Evolutionary conservation across 1,284 basidiomycete genomes (phyloP).

Genomic region (Caloboletus firmus): DNA sequence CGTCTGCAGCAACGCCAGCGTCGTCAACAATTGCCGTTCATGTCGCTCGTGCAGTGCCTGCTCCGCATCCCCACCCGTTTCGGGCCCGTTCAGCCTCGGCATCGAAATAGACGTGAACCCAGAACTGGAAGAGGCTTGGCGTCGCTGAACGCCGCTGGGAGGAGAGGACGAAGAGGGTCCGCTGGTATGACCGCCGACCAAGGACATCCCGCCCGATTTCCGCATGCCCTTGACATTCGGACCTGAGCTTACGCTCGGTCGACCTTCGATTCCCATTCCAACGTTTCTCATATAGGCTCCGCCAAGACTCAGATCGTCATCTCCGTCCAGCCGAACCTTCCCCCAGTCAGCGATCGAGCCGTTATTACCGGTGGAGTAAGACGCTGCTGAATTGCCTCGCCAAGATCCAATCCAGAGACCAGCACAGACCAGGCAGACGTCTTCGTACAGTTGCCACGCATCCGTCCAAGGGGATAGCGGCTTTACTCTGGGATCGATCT

Average conservation of each 20-base stretch:
- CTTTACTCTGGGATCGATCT: conserved; percentile 37
- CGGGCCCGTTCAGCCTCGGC: conserved; percentile 16
- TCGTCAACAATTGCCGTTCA: conserved; percentile 55
- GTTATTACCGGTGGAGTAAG: conserved; percentile 47
- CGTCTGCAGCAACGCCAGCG: conserved; percentile 66
- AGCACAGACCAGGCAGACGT: conserved; percentile 76
- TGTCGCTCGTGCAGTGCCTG: conserved; percentile 31
- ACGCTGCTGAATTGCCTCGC: conserved; percentile 49
- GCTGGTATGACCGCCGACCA: conserved; percentile 31
- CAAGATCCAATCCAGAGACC: conserved; percentile 72
- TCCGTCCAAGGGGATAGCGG: conserved; percentile 60
- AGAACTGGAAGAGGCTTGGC: conserved; percentile 34
- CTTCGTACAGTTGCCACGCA: conserved; percentile 76
- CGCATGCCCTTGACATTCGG: conserved; percentile 39
- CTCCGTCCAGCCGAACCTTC: conserved; percentile 57
- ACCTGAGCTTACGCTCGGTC: conserved; percentile 36
- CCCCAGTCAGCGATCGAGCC: conserved; percentile 52
- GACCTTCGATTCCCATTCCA: conserved; percentile 71
- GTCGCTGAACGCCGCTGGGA: conserved; percentile 28
- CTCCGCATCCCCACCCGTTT: conserved; percentile 5
- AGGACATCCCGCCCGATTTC: conserved; percentile 44
- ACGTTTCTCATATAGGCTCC: conserved; percentile 51
- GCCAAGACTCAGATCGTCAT: conserved; percentile 51
- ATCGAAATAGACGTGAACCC: conserved; percentile 20
- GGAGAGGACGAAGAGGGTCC: conserved; percentile 34